A percentile compares a stretch with the other conserved stretches of the same genome.
phyloP scores from a whole-genome alignment of 2,329 filamentous ascomycete species.

The Phyllosticta paracitricarpa region DNA sequence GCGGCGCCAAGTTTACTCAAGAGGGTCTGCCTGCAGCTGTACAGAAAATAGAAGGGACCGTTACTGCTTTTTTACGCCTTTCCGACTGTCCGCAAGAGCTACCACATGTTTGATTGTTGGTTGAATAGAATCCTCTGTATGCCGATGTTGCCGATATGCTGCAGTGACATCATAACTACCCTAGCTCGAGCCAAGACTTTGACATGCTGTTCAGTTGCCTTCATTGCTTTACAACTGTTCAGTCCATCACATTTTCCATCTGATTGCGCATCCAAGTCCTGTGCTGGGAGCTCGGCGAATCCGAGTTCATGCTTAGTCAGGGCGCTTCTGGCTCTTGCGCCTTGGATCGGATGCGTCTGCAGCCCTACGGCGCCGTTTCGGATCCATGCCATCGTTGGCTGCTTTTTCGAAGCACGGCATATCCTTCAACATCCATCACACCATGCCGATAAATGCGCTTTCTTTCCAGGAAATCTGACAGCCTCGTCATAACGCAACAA shows the following conservation, averaged over 20 bases:
- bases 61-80: background rate
- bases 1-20: background rate
- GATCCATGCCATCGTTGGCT: background rate
- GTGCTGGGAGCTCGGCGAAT: background rate
- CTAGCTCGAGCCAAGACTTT: background rate
- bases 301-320: background rate
- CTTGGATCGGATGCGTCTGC: background rate
- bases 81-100: background rate
- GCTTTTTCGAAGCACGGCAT: background rate
- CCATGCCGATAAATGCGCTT: background rate
- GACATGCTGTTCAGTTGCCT: background rate
- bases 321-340: background rate
- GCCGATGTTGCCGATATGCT: background rate
- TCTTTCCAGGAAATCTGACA: background rate
- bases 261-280: background rate
- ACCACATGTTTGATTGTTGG: background rate
- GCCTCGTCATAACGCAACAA: background rate
- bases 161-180: background rate
- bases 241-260: background rate
- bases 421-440: background rate
- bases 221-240: background rate
- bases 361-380: constrained; percentile 6
- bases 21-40: constrained; percentile 16
- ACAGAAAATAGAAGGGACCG: constrained; percentile 13
- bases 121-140: background rate